phyloP scores from a whole-genome alignment of 2,329 filamentous ascomycete genomes.

The Elsinoe necatrix region DNA sequence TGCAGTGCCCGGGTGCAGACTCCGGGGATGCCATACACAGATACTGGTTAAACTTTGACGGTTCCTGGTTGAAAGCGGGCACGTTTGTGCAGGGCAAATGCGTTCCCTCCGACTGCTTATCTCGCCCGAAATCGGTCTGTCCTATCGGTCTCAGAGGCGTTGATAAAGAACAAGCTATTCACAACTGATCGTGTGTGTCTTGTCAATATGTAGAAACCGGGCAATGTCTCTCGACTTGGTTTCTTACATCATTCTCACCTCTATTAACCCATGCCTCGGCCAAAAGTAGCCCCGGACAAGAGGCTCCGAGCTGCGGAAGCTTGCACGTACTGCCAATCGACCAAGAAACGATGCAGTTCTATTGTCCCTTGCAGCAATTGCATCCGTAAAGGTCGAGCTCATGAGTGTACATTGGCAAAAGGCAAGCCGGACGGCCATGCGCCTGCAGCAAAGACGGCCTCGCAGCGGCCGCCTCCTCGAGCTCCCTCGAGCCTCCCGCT shows the following conservation, averaged over 20 bases:
- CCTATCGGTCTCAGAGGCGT: not conserved
- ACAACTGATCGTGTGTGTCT: not conserved
- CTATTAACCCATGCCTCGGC: not conserved
- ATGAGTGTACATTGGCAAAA: constrained; percentile 5
- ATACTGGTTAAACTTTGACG: not conserved
- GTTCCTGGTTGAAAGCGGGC: not conserved
- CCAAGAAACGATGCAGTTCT: constrained; percentile 7
- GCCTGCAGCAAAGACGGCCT: not conserved
- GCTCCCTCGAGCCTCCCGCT: not conserved
- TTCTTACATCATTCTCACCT: not conserved
- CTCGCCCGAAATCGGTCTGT: not conserved
- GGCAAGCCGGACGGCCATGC: not conserved
- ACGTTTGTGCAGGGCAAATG: not conserved
- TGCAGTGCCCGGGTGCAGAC: not conserved
- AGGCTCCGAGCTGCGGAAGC: constrained; percentile 8
- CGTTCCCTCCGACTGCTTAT: not conserved
- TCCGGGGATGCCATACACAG: not conserved
- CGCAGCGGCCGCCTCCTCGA: not conserved
- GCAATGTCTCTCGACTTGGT: not conserved
- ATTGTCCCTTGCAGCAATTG: constrained; percentile 8
- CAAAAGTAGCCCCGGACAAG: constrained; percentile 7
- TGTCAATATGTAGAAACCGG: not conserved
- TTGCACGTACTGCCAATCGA: constrained; percentile 7
- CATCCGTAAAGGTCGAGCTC: not conserved
- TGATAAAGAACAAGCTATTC: not conserved